A percentile compares a stretch with the other conserved stretches of the same genome.
These are phyloP conservation scores for Daldinia vernicosa DNA, from an alignment of 495 filamentous ascomycete genomes.

Conservation along the genomic window DNA sequence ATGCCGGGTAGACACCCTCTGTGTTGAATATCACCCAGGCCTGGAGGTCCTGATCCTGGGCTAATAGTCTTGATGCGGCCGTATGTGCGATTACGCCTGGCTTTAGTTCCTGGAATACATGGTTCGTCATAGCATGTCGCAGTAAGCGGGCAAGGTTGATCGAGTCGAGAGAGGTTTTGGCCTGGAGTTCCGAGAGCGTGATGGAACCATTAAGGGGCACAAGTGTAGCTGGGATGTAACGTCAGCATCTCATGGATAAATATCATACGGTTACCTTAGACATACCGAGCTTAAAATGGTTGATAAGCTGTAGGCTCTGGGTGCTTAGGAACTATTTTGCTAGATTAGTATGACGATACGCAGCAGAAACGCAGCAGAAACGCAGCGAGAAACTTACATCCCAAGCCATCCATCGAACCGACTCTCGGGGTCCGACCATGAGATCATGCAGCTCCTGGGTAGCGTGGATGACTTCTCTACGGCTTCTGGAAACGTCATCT, in stretches of 20 bases:
- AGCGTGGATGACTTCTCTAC: constrained; percentile 51
- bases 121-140: constrained; percentile 65
- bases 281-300: constrained; percentile 53
- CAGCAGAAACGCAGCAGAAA: neutral
- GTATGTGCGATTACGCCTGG: constrained; percentile 64
- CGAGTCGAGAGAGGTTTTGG: constrained; percentile 51
- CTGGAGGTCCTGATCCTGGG: constrained; percentile 53
- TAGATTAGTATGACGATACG: constrained; percentile 12
- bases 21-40: constrained; percentile 62
- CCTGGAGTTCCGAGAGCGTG: constrained; percentile 55
- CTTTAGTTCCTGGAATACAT: constrained; percentile 63
- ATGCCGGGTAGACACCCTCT: constrained; percentile 61
- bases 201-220: constrained; percentile 52
- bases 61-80: constrained; percentile 56
- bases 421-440: constrained; percentile 55
- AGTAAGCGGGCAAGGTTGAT: constrained; percentile 60
- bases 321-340: constrained; percentile 50
- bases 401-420: constrained; percentile 54
- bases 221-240: constrained; percentile 46
- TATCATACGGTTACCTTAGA: neutral
- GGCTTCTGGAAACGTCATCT: constrained; percentile 48
- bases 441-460: constrained; percentile 52
- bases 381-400: constrained; percentile 37
- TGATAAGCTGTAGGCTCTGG: constrained; percentile 50
- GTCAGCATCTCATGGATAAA: constrained; percentile 11